Percentiles rank a stretch among this genome's conserved stretches.
These are phyloP conservation scores for Triticum monococcum DNA, from an alignment of 176 grass and related monocot genomes.

Conservation along the genomic window DNA sequence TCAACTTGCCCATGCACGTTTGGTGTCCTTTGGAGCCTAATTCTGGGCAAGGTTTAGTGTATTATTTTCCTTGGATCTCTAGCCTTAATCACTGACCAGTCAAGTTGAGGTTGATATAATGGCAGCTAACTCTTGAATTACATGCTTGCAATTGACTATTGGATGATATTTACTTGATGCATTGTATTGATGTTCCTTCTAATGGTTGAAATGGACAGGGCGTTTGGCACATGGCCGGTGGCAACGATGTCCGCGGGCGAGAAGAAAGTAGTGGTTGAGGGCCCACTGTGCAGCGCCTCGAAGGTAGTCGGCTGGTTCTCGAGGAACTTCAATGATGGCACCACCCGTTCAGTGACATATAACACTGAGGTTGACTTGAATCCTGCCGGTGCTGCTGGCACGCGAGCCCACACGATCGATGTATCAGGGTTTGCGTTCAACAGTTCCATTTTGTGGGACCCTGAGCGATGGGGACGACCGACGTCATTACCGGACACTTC, in stretches of 20 bases:
- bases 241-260: slow-evolving; percentile 63
- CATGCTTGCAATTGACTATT: not conserved
- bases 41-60: not conserved
- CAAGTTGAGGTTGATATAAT: not conserved
- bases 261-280: slow-evolving; percentile 68
- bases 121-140: not conserved
- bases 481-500: slow-evolving; percentile 82
- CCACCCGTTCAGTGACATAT: slow-evolving; percentile 52
- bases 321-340: slow-evolving; percentile 47
- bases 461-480: slow-evolving; percentile 80
- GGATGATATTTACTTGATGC: slow-evolving; percentile 3
- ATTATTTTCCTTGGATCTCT: not conserved
- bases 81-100: not conserved
- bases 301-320: slow-evolving; percentile 90
- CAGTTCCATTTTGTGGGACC: slow-evolving; percentile 88
- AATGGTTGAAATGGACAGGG: slow-evolving; percentile 50
- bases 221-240: slow-evolving; percentile 89
- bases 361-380: slow-evolving; percentile 39
- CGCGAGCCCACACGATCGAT: slow-evolving; percentile 49
- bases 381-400: slow-evolving; percentile 38
- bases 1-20: not conserved
- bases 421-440: slow-evolving; percentile 80
- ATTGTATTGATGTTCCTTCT: not conserved
- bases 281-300: slow-evolving; percentile 72
- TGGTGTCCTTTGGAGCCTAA: slow-evolving; percentile 11